These are phyloP conservation scores for Margaritispora aquatica DNA, from an alignment of 495 filamentous ascomycete genomes.

Conservation along the genomic window DNA sequence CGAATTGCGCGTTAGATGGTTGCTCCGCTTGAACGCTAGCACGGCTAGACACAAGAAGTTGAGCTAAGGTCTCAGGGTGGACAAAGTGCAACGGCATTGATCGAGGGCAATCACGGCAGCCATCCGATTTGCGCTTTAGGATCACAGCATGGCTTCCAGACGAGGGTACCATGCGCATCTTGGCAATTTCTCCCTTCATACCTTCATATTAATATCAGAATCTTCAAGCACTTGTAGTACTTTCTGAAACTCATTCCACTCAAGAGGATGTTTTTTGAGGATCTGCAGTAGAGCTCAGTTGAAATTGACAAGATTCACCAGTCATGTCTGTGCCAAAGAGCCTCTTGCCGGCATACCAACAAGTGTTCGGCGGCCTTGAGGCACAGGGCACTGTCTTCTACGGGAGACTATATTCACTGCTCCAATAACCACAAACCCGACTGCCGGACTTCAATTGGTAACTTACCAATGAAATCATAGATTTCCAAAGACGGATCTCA, in stretches of 20 bases:
- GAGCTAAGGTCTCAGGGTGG: constrained; percentile 6
- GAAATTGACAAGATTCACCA: background rate
- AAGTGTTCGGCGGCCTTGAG: constrained; percentile 4
- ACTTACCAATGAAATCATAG: constrained; percentile 1
- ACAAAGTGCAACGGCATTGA: constrained; percentile 14
- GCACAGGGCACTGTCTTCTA: background rate
- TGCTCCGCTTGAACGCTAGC: constrained; percentile 8
- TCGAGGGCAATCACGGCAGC: constrained; percentile 17
- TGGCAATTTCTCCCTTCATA: background rate
- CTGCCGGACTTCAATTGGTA: constrained; percentile 13
- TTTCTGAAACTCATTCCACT: background rate
- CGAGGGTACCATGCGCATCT: constrained; percentile 14
- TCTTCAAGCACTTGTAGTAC: background rate
- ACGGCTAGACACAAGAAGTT: background rate
- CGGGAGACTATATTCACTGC: background rate
- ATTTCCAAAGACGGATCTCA: background rate
- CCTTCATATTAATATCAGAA: background rate
- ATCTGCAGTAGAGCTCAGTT: background rate
- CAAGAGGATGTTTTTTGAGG: background rate
- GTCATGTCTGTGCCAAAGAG: background rate
- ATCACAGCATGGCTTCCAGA: constrained; percentile 15
- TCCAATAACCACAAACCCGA: constrained; percentile 11
- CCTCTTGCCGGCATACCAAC: constrained; percentile 2
- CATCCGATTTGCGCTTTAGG: constrained; percentile 20
- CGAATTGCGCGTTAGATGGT: background rate